Conservation (phyloP, 2,329 filamentous ascomycete genomes). For the Alternaria atra region DNA sequence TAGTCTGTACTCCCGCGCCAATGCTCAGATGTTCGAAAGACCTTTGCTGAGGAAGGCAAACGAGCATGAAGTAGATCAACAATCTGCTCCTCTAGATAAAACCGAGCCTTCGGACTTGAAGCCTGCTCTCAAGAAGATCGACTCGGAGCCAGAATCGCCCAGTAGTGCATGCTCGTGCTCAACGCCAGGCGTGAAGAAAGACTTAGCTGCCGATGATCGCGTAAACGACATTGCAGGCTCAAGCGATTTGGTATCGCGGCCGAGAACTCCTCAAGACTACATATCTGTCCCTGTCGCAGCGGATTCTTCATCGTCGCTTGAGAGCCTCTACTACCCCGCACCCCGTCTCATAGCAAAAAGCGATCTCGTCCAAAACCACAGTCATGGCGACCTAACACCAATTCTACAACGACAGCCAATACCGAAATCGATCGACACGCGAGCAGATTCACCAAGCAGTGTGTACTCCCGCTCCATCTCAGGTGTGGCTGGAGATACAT, state of each 20-base stretch:
- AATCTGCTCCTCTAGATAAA: background rate
- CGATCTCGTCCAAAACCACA: background rate
- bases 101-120: background rate
- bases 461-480: constrained; percentile 14
- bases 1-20: background rate
- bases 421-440: background rate
- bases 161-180: background rate
- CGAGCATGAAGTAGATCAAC: background rate
- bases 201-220: background rate
- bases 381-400: background rate
- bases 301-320: background rate
- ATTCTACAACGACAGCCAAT: background rate
- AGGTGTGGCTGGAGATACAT: background rate
- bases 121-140: background rate
- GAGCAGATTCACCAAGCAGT: constrained; percentile 9
- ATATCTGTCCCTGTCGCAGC: background rate
- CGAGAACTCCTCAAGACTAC: background rate
- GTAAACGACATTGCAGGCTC: background rate
- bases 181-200: background rate
- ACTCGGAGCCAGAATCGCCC: background rate
- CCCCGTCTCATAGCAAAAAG: background rate
- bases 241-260: background rate
- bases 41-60: background rate
- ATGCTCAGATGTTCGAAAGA: background rate
- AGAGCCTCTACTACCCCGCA: background rate